A percentile compares a stretch with the other conserved stretches of the same genome.
Evolutionary conservation across 140 eudicot genomes (phyloP).

Genomic region (Erigeron philadelphicus): DNA sequence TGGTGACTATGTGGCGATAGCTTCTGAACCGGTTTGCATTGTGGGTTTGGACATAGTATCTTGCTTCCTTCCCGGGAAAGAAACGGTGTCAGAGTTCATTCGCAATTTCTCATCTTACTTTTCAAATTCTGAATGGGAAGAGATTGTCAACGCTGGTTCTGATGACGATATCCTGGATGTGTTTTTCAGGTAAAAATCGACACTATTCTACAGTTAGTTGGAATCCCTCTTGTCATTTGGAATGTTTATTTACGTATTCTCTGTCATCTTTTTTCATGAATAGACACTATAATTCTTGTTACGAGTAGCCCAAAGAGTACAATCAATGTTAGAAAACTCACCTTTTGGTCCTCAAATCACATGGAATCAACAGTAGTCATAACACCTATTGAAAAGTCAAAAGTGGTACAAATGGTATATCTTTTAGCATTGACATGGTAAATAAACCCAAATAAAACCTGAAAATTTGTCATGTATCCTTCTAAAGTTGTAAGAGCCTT

Average conservation of each 20-base stretch:
- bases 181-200: conserved; percentile 53
- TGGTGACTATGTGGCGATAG: conserved; percentile 90
- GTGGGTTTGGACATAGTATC: conserved; percentile 82
- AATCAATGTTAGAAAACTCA: too few relatives aligned
- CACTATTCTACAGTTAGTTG: background rate
- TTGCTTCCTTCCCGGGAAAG: conserved; percentile 43
- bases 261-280: too few relatives aligned
- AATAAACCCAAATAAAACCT: too few relatives aligned
- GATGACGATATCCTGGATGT: conserved; percentile 39
- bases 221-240: background rate
- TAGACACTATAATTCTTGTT: too few relatives aligned
- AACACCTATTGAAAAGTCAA: too few relatives aligned
- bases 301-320: too few relatives aligned
- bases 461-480: background rate
- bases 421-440: too few relatives aligned
- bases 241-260: background rate
- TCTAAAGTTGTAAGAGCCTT: background rate
- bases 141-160: conserved; percentile 50
- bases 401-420: too few relatives aligned
- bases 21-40: conserved; percentile 84
- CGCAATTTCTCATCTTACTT: conserved; percentile 59
- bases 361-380: too few relatives aligned
- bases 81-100: conserved; percentile 50
- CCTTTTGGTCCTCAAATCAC: too few relatives aligned
- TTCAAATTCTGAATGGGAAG: conserved; percentile 65